phyloP scores from a whole-genome alignment of 2,329 filamentous ascomycete species.

The Fusarium decemcellulare region DNA sequence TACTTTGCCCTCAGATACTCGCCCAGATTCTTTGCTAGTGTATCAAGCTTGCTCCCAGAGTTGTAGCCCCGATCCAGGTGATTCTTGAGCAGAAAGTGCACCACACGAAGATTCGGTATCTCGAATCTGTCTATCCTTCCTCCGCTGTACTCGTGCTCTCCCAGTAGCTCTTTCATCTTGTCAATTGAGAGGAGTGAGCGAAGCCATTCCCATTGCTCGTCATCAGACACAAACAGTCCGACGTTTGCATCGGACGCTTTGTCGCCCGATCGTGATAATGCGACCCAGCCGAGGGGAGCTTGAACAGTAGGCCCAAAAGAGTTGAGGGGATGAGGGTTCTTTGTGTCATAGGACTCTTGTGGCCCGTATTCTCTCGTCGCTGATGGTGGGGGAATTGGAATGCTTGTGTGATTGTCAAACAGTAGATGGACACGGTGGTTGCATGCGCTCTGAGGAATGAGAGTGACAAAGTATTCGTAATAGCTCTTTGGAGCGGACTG shows the following conservation, averaged over 20 bases:
- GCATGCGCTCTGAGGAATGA: slow-evolving; percentile 44
- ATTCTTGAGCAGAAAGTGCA: slow-evolving; percentile 60
- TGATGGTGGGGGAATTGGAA: slow-evolving; percentile 27
- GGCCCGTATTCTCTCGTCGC: slow-evolving; percentile 9
- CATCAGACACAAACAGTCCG: slow-evolving; percentile 59
- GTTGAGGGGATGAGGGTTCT: slow-evolving; percentile 24
- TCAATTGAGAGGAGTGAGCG: slow-evolving; percentile 55
- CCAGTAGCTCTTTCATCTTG: slow-evolving; percentile 54
- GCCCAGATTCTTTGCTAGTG: slow-evolving; percentile 59
- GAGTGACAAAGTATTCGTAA: slow-evolving; percentile 43
- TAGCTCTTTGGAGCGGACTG: slow-evolving; percentile 51
- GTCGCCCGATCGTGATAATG: slow-evolving; percentile 51
- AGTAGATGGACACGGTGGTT: slow-evolving; percentile 30
- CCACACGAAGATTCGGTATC: slow-evolving; percentile 46
- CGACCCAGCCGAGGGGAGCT: slow-evolving; percentile 47
- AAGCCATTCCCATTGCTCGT: slow-evolving; percentile 62
- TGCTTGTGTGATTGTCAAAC: slow-evolving; percentile 15
- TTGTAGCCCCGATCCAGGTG: slow-evolving; percentile 57
- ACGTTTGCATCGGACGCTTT: slow-evolving; percentile 59
- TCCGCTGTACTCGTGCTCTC: slow-evolving; percentile 51
- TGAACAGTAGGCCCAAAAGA: slow-evolving; percentile 40
- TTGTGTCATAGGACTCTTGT: slow-evolving; percentile 38
- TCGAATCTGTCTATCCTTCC: slow-evolving; percentile 53
- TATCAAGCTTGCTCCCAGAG: slow-evolving; percentile 51
- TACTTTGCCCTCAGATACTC: slow-evolving; percentile 59